Evolutionary conservation across 2,329 filamentous ascomycete species (phyloP).

Genomic region (Phyllosticta capitalensis): DNA sequence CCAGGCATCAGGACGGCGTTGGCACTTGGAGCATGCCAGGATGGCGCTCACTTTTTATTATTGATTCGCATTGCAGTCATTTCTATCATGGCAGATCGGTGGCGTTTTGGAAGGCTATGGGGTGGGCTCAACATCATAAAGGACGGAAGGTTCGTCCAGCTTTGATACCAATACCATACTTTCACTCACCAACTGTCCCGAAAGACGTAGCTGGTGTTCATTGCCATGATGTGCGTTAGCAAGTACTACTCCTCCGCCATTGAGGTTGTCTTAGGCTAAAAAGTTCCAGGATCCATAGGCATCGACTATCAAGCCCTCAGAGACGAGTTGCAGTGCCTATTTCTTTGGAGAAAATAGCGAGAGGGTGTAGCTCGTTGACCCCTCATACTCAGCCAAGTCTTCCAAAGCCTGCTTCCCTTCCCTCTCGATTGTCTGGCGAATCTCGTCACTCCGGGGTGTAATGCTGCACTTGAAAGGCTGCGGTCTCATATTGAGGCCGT

Average conservation of each 20-base stretch:
- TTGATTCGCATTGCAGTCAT: neutral
- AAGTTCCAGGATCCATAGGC: neutral
- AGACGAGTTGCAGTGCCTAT: no score
- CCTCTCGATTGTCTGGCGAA: conserved; percentile 41
- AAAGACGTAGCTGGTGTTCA: neutral
- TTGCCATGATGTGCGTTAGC: neutral
- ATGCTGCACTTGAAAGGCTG: conserved; percentile 47
- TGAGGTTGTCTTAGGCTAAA: neutral
- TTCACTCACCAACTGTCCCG: neutral
- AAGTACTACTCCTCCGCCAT: neutral
- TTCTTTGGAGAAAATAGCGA: conserved; percentile 25
- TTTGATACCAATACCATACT: neutral
- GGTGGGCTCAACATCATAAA: neutral
- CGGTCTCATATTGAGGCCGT: conserved; percentile 51
- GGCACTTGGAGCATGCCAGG: neutral
- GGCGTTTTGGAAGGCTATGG: neutral
- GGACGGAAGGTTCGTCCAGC: neutral
- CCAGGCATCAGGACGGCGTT: neutral
- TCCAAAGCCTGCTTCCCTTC: conserved; percentile 45
- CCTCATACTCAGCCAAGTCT: conserved; percentile 44
- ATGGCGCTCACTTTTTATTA: neutral
- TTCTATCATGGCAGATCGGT: neutral
- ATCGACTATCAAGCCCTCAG: no score
- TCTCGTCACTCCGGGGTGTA: conserved; percentile 39
- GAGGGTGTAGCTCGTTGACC: conserved; percentile 50